Base-by-base conservation (phyloP, 805 yeast species). In the Torulaspora maleeae region DNA sequence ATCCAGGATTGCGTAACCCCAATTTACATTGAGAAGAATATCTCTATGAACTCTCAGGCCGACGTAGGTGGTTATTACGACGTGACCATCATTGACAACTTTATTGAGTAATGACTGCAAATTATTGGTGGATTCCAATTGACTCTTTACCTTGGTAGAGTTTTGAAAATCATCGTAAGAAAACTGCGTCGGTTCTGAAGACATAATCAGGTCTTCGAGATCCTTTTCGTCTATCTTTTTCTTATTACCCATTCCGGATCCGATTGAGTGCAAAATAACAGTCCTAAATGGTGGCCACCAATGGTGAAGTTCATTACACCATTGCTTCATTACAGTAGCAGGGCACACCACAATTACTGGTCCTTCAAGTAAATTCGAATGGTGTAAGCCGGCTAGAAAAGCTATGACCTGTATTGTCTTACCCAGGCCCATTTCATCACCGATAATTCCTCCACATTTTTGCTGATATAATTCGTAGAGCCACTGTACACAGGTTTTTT, bases 351-450 rank as follows among this genome's bases (percentile, higher is more conserved):
- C 74, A 28, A 93, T 59, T 0, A 86, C 83, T 0, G 99, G 99
- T 30, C 82, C 83, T 27, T 78, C 76, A 1, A 91, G 68, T 46
- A 78, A 69, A 0, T 83, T 81, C 13, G 95, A 84, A 61, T 89
- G 86, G 58, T 90, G 96, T 32, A 93, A 70, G 0, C 95, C 93
- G 0, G 98, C 97, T 7, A 93, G 59, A 63, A 91, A 93, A 1
- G 97, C 80, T 36, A 89, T 88, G 7, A 93, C 78, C 61, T 93
- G 98, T 41, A 93, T 84, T 0, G 99, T 93, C 60, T 93, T 93
- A 2, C 99, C 99, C 13, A 93, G 68, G 0, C 99, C 99, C 99
- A 93, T 93, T 64, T 93, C 99, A 66, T 93, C 99, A 20, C 98
- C 97, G 33, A 93, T 76, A 17, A 93, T 93, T 0, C 99, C 99